Evolutionary conservation across 2,329 filamentous ascomycete species (phyloP).

Genomic region (Colletotrichum orchidophilum): DNA sequence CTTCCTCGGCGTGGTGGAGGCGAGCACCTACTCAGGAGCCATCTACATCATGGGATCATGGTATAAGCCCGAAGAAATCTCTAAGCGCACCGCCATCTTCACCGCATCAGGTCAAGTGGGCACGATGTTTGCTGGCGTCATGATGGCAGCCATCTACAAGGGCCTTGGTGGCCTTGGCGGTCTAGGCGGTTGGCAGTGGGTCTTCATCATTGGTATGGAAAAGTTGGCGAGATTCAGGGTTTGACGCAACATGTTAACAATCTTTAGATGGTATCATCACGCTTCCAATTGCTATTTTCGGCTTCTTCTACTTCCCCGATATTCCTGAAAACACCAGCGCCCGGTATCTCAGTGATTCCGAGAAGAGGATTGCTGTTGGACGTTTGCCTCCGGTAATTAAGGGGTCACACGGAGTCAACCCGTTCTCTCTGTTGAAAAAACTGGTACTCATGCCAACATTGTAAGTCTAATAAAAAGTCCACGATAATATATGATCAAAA

Average conservation of each 20-base stretch:
- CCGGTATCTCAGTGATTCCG: slow-evolving; percentile 40
- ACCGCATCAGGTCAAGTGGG: slow-evolving; percentile 68
- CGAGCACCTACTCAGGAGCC: slow-evolving; percentile 51
- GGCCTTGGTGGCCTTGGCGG: slow-evolving; percentile 53
- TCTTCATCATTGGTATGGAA: slow-evolving; percentile 39
- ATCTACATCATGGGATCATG: slow-evolving; percentile 60
- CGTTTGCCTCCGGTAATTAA: slow-evolving; percentile 42
- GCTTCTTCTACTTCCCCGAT: slow-evolving; percentile 60
- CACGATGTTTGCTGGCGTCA: slow-evolving; percentile 67
- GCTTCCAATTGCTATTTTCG: slow-evolving; percentile 60
- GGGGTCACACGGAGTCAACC: slow-evolving; percentile 37
- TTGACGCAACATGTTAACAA: background rate
- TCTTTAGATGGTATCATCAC: slow-evolving; percentile 59
- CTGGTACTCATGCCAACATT: slow-evolving; percentile 35
- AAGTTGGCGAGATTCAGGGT: background rate
- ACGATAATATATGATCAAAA: too few relatives aligned
- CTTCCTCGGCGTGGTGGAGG: slow-evolving; percentile 50
- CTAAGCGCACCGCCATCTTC: slow-evolving; percentile 71
- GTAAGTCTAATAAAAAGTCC: slow-evolving; percentile 33
- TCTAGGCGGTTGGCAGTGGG: slow-evolving; percentile 61
- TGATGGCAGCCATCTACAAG: slow-evolving; percentile 57
- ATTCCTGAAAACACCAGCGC: slow-evolving; percentile 52
- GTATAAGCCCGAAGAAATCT: slow-evolving; percentile 69
- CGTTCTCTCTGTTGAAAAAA: slow-evolving; percentile 36
- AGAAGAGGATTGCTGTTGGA: slow-evolving; percentile 51